Conservation (phyloP, 768 basidiomycete species). For the Rhodotorula sphaerocarpa region DNA sequence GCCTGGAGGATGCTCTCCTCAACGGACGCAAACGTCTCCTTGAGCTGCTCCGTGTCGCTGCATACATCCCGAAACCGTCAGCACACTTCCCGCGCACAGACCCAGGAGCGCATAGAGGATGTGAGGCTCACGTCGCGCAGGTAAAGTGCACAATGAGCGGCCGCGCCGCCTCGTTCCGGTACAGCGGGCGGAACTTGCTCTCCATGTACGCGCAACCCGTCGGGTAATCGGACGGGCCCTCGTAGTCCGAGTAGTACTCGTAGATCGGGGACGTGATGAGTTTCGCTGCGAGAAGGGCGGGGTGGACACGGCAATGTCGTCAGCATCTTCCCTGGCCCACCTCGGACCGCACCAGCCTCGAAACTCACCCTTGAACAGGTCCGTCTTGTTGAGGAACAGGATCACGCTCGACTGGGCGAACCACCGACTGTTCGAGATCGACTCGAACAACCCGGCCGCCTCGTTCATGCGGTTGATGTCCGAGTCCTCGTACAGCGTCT, state of each 20-base stretch:
- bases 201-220: conserved; percentile 72
- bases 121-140: conserved; percentile 25
- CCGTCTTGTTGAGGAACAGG: conserved; percentile 51
- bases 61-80: neutral
- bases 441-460: conserved; percentile 89
- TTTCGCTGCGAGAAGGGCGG: conserved; percentile 50
- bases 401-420: conserved; percentile 92
- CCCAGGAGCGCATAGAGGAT: neutral
- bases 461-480: conserved; percentile 87
- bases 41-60: conserved; percentile 40
- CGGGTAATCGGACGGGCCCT: conserved; percentile 74
- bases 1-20: conserved; percentile 41
- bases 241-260: conserved; percentile 84
- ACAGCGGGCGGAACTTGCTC: conserved; percentile 76
- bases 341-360: neutral
- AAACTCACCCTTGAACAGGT: conserved; percentile 55
- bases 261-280: conserved; percentile 71
- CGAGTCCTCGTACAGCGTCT: conserved; percentile 58
- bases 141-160: conserved; percentile 35
- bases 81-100: neutral
- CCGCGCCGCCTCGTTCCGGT: conserved; percentile 59
- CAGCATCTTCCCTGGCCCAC: neutral
- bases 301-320: neutral
- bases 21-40: conserved; percentile 41
- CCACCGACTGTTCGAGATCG: conserved; percentile 95